Evolutionary conservation across 2,329 filamentous ascomycete species (phyloP), one percentile per base, ranked within the genome.

Genomic region (Iodosphaeria phyllophila): DNA sequence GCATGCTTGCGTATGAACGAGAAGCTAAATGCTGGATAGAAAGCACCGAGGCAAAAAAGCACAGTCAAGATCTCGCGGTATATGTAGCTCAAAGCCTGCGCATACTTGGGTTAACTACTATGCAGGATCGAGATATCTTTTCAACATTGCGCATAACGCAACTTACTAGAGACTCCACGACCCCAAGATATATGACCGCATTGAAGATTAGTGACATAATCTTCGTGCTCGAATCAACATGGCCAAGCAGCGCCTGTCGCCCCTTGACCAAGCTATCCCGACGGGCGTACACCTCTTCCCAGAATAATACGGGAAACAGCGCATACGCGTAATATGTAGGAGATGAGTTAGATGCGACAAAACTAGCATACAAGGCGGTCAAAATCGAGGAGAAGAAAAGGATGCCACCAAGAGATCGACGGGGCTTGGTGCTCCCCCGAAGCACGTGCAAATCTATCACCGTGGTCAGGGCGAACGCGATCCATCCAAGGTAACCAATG

Each of bases 401-500:
- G 5, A 58, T 63, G 11, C 66, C 74, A 3, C 57, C 46, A 1
- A 58, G 41, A 0, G 64, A 73, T 25, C 82, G 65, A 24, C 69
- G 64, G 2, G 75, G 62, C 22, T 72, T 55, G 3, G 73, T 58
- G 13, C 62, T 61, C 17, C 72, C 72, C 35, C 82, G 72, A 14
- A 95, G 56, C 25, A 98, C 80, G 48, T 92, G 82, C 26, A 84
- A 55, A 43, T 92, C 77, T 32, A 95, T 62, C 23, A 95, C 83
- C 0, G 76, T 91, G 1, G 82, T 89, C 25, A 92, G 56, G 2
- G 84, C 82, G 48, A 84, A 98, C 1, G 77, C 75, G 42, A 95
- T 91, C 86, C 86, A 98, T 12, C 89, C 89, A 6, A 95, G 54
- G 41, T 95, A 98, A 11, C 89, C 89, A 8, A 77, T 45, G 2